Base-by-base conservation (phyloP, 495 filamentous ascomycete genomes). In the Penicillium daleae region DNA sequence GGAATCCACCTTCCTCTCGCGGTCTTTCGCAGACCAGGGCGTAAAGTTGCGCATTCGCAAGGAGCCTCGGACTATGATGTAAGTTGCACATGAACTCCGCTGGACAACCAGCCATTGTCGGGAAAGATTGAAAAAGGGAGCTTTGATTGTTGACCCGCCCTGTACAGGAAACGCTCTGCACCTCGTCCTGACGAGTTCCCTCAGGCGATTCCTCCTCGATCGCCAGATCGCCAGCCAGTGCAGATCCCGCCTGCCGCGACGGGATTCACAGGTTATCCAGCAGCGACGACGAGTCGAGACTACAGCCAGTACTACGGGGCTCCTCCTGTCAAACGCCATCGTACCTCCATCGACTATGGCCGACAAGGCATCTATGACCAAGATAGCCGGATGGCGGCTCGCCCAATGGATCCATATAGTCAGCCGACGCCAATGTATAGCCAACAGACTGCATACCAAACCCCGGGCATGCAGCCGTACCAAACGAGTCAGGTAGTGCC, bases 11-110 rank as follows among this genome's bases (percentile, higher is more conserved):
- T 90, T 92, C 70, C 78, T 99, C 21, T 97, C 95, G 3, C 85
- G 93, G 63, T 92, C 92, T 0, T 98, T 99, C 76, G 91, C 91
- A 61, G 95, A 99, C 71, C 95, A 99, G 73, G 95, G 95, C 19
- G 92, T 98, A 13, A 88, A 92, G 40, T 79, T 99, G 48, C 85
- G 94, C 54, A 86, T 97, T 49, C 86, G 93, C 61, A 99, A 99
- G 73, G 92, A 97, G 67, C 86, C 87, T 62, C 81, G 89, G 61
- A 85, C 82, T 21, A 63, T 86, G 66, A 81, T 86, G 77, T 85
- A 62, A 71, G 81, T 80, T 44, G n/a, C n/a, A n/a, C n/a, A n/a
- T n/a, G n/a, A n/a, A n/a, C n/a, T n/a, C n/a, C n/a, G n/a, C n/a
- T n/a, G n/a, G n/a, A n/a, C n/a, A n/a, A n/a, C n/a, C n/a, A n/a